Conservation (phyloP, 495 filamentous ascomycete genomes). For the Penicillium canariense region DNA sequence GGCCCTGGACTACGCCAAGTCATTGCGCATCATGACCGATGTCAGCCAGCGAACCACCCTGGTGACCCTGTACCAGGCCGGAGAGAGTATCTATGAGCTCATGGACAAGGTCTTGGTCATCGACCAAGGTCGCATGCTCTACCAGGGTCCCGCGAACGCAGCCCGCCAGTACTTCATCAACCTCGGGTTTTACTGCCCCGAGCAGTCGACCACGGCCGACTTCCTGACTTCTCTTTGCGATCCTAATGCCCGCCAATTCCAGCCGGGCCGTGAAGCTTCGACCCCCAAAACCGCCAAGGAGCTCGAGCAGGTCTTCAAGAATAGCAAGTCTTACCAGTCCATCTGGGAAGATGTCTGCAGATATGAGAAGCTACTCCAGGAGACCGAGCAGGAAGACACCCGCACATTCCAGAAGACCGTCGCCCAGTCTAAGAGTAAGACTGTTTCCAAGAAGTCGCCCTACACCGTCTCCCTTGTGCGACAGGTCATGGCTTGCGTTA, state of each 20-base stretch:
- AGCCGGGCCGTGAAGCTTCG: constrained; percentile 60
- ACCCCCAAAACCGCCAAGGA: constrained; percentile 62
- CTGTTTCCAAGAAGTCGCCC: constrained; percentile 63
- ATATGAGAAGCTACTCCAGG: constrained; percentile 60
- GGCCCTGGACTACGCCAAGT: constrained; percentile 75
- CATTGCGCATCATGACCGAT: constrained; percentile 78
- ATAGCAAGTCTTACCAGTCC: constrained; percentile 50
- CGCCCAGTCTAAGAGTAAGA: constrained; percentile 62
- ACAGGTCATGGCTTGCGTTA: constrained; percentile 68
- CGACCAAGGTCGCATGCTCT: constrained; percentile 64
- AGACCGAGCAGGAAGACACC: constrained; percentile 62
- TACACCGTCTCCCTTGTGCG: constrained; percentile 69
- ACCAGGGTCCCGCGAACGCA: constrained; percentile 58
- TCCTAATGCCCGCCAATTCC: constrained; percentile 63
- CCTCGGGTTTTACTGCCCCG: constrained; percentile 65
- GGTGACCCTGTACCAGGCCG: constrained; percentile 81
- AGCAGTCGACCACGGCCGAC: constrained; percentile 69
- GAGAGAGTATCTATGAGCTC: constrained; percentile 77
- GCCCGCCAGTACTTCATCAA: constrained; percentile 68
- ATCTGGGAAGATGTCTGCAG: constrained; percentile 54
- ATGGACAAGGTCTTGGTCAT: constrained; percentile 77
- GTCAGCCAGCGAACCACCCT: constrained; percentile 77
- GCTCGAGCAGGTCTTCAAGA: constrained; percentile 58
- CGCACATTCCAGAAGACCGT: constrained; percentile 68
- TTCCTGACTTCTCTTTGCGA: constrained; percentile 78